Evolutionary conservation across 148 eudicot species (phyloP), one percentile per base, ranked within the genome.

Genomic region (Camellia granthamiana): DNA sequence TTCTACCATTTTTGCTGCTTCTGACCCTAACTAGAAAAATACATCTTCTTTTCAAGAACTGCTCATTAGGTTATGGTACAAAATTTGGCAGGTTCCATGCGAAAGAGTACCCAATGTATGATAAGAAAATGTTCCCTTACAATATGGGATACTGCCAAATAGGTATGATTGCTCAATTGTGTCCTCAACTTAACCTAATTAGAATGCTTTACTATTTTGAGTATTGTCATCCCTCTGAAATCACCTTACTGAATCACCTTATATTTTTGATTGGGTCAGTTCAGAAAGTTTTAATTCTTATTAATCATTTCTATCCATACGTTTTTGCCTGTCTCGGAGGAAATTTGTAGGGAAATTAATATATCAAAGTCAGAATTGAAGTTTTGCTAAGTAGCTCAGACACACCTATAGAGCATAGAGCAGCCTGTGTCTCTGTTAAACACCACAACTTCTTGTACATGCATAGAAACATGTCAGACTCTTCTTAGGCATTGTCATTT

Each of bases 71-170:
- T 77, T 76, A 5, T 83, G 72, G 30, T 73, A 74, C 55, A 49
- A 44, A 72, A 56, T 74, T 30, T 78, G 82, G 69, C 88, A 97
- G 99, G 94, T 97, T 97, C 80, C 99, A 97, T 82, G 98, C 99
- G 18, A 97, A 91, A 84, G 99, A 94, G 82, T 97, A 97, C 83
- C 99, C 99, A 64, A 92, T 88, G 55, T 94, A 87, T 78, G 90
- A 97, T 8, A 89, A 91, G 78, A 74, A 86, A 77, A 72, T 66
- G 3, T 97, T 97, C 77, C 99, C 99, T 1, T 89, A 77, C 83
- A 85, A 94, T 80, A 88, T 86, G 91, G 99, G 99, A 55, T 97
- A 91, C 83, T 97, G 99, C 90, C 99, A 97, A 85, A 85, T 47
- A 79, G 98, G 98, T 96, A 74, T 75, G 78, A 80, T 21, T 61